Base-by-base conservation (phyloP, 768 basidiomycete species). In the Psilocybe tampanensis region DNA sequence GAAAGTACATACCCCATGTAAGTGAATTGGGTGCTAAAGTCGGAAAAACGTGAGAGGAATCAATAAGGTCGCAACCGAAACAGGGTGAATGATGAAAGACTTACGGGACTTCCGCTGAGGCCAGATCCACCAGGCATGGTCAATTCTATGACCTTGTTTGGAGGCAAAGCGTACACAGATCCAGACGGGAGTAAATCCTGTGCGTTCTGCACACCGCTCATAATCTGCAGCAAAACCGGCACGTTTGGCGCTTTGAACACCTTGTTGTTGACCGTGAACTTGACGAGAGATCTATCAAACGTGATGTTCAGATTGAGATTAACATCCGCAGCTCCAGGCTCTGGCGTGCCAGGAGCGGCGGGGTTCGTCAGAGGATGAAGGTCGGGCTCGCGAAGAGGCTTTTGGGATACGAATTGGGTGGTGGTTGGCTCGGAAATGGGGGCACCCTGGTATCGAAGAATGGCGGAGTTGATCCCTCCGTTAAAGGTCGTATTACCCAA, bases 371-470 rank as follows among this genome's bases (percentile, higher is more conserved):
- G 59, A 9, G 74, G 69, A 39, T 69, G 73, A 1, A 82, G 67
- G 23, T 68, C 54, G 1, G 68, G 69, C 59, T 81, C 80, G 1
- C 68, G 45, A 32, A 81, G 60, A 1, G 64, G 68, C n/a, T 65
- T 71, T 8, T 29, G 29, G 9, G 29, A 29, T 4, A 29, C 49
- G 62, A 3, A 55, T 24, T 1, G 69, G 2, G 47, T 65, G 1
- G 75, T 76, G 1, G 71, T 76, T 1, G 83, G 82, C 26, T 82
- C 72, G 0, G 50, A 55, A 8, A 22, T 44, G 1, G 72, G 59
- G 1, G 79, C 81, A 22, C 80, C 80, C 0, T 23, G 61, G 55
- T 86, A 86, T 50, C 80, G 53, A 15, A 86, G 64, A 54, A 86
- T 82, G 2, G 82, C 84, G 33, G 72, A 72, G 63, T 80, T 82